These are phyloP conservation scores for Xerocomellus amylosporus DNA, from an alignment of 768 basidiomycete genomes.

Conservation along the genomic window DNA sequence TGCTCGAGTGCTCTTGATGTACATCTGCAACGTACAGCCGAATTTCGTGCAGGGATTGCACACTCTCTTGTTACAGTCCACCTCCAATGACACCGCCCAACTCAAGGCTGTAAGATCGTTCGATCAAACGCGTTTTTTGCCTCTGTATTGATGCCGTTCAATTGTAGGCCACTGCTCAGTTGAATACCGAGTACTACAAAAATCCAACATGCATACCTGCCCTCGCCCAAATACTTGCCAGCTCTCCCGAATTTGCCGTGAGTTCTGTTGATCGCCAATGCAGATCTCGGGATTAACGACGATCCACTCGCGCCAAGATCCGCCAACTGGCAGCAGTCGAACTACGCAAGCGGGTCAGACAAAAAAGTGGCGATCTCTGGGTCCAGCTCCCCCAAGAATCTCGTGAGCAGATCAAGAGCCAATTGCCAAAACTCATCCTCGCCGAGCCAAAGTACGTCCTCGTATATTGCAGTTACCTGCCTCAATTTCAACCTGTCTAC, in stretches of 20 bases:
- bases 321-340: constrained; percentile 97
- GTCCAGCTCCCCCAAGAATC: constrained; percentile 59
- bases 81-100: constrained; percentile 76
- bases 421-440: constrained; percentile 75
- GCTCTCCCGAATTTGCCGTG: constrained; percentile 80
- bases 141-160: constrained; percentile 7
- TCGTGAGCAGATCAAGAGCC: constrained; percentile 81
- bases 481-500: constrained; percentile 3
- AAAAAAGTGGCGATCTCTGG: constrained; percentile 84
- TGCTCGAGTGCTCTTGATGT: neutral
- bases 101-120: constrained; percentile 76
- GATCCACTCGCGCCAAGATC: constrained; percentile 49
- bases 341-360: constrained; percentile 85
- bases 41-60: constrained; percentile 79
- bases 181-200: constrained; percentile 94
- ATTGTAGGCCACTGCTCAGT: constrained; percentile 78
- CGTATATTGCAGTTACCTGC: neutral
- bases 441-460: constrained; percentile 68
- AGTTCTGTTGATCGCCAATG: constrained; percentile 34
- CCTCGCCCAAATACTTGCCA: constrained; percentile 81
- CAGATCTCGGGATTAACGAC: constrained; percentile 8
- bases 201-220: constrained; percentile 87
- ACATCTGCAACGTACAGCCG: constrained; percentile 40
- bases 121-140: constrained; percentile 27
- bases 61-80: constrained; percentile 79